Evolutionary conservation across 768 basidiomycete genomes (phyloP), one percentile per base, ranked within the genome.

Genomic region (Suillus americanus): DNA sequence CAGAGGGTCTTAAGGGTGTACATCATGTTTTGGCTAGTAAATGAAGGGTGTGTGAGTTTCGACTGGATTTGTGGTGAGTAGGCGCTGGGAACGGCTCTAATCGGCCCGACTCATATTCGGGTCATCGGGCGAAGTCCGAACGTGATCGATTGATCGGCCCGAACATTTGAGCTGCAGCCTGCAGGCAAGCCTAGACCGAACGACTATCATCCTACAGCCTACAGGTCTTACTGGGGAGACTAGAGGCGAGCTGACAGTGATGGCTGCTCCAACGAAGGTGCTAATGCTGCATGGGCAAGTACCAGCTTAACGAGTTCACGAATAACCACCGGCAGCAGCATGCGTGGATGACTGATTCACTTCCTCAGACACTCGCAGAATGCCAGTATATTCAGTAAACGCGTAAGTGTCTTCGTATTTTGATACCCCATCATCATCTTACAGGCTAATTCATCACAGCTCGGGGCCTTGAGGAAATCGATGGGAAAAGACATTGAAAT

Each of bases 381-480:
- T 68, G 89, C 83, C 9, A 78, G 65, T 33, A 83, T 90, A 63
- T 89, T 91, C 73, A 88, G 83, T 74, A 92, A 89, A 79, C 81
- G 89, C 70, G 91, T 91, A 65, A 75, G 85, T 63, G 3, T 59
- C 55, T 9, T 35, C 59, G 51, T 28, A 54, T 41, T 45, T 14
- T 40, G 62, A 37, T 28, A 18, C 14, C 61, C 48, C 38, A 60
- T 30, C 43, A 6, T 41, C 30, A 23, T 54, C 28, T 51, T 23
- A 53, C 45, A 51, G 18, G 59, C 48, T 18, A 57, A 25, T 59
- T 50, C 53, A 41, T 35, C 23, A 12, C 68, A 93, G 90, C 78
- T 92, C 53, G 89, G 88, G 23, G 91, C 90, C 3, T 78, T 93
- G 33, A 82, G 90, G 60, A 92, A 90, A 74, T 82, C 89, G 64